Evolutionary conservation across 305 asterid genomes (phyloP), one percentile per base, ranked within the genome.

Genomic region (Fraxinus latifolia): DNA sequence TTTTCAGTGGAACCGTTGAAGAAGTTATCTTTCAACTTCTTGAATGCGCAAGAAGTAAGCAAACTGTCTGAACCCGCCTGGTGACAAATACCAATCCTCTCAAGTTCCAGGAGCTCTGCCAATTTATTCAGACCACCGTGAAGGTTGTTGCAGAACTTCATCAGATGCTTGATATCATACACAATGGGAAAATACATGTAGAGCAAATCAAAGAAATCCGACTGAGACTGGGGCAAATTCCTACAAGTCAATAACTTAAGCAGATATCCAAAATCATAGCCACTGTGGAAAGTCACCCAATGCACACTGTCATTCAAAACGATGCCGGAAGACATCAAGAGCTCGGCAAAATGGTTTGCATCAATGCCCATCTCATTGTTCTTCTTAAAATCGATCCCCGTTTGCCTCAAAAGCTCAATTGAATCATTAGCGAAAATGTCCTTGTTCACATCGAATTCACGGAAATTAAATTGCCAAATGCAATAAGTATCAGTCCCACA

Each of bases 211-310:
- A 88, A 90, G 88, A 90, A 88, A 39, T 88, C 89, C 0, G 86
- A 5, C 68, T 85, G 86, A 25, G 88, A 77, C 34, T 87, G 90
- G 0, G 93, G 91, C 80, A 90, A 77, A 72, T 71, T 82, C 77
- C 82, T 82, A 77, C 90, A 86, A 39, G 90, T 90, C 85, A 90
- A 82, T 31, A 88, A 25, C 87, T 90, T 90, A 42, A 90, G 90
- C 86, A 90, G 83, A 81, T 90, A 90, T 17, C 90, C 93, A 15
- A 90, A 90, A 79, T 88, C 93, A 44, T 90, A 90, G 29, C 93
- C 91, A 44, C 93, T 90, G 72, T 88, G 91, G 67, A 90, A 90
- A 4, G 93, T 88, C 80, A 90, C 93, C 93, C 93, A 90, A 12
- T 62, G 80, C n/a, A 90, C 79, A 17, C 25, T 74, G 15, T 79